Conservation (phyloP, 140 eudicot genomes). For the Bidens hawaiensis region DNA sequence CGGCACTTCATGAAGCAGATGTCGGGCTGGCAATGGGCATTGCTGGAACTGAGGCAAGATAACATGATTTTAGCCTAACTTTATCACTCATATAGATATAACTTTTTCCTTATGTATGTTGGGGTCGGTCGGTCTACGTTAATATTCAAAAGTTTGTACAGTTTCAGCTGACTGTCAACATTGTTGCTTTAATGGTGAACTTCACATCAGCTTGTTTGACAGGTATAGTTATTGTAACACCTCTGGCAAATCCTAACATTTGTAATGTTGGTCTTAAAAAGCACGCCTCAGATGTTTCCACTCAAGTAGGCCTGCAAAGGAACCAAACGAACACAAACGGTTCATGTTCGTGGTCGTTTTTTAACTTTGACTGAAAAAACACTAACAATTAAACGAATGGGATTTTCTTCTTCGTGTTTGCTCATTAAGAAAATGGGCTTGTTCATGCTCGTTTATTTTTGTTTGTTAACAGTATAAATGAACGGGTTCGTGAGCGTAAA, state of each 20-base stretch:
- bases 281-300: too few relatives aligned
- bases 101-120: neutral
- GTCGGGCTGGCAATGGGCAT: conserved; percentile 54
- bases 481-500: too few relatives aligned
- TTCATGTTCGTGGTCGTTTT: too few relatives aligned
- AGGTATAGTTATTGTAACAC: conserved; percentile 31
- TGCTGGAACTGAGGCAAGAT: conserved; percentile 59
- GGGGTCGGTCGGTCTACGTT: conserved; percentile 49
- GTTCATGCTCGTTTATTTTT: too few relatives aligned
- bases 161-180: conserved; percentile 51
- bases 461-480: too few relatives aligned
- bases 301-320: too few relatives aligned
- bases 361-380: too few relatives aligned
- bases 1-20: conserved; percentile 64
- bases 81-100: neutral
- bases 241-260: neutral
- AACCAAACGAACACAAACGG: too few relatives aligned
- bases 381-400: too few relatives aligned
- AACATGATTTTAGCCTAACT: neutral
- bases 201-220: conserved; percentile 87
- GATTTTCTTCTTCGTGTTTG: too few relatives aligned
- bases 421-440: too few relatives aligned
- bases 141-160: conserved; percentile 53
- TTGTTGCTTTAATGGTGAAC: conserved; percentile 51
- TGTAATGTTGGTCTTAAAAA: neutral